Conservation (phyloP, 768 basidiomycete genomes). For the Termitomyces eurrhizus region DNA sequence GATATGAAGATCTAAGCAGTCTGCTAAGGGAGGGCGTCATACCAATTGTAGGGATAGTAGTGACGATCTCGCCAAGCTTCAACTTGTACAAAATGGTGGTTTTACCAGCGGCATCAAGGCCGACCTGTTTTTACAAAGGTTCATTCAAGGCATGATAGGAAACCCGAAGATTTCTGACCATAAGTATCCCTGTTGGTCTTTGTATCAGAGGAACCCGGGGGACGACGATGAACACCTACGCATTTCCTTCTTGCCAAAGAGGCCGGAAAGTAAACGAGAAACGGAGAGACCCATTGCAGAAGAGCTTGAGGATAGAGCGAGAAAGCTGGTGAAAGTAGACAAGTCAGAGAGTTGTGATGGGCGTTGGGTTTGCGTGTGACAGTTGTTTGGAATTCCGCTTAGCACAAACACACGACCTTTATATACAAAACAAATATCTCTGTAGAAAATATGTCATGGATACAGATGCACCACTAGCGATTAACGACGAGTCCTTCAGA, state of each 20-base stretch:
- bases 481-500: not conserved
- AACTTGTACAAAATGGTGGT: constrained; percentile 99
- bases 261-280: constrained; percentile 69
- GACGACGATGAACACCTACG: constrained; percentile 57
- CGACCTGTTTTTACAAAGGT: constrained; percentile 56
- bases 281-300: constrained; percentile 74
- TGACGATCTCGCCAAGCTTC: constrained; percentile 99
- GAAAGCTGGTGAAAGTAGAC: constrained; percentile 27
- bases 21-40: constrained; percentile 27
- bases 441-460: constrained; percentile 2
- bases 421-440: not conserved
- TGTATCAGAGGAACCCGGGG: constrained; percentile 24
- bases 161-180: constrained; percentile 47
- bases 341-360: constrained; percentile 22
- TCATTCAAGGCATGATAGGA: constrained; percentile 10
- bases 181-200: constrained; percentile 81
- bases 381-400: constrained; percentile 43
- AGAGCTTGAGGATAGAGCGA: constrained; percentile 27
- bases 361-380: constrained; percentile 37
- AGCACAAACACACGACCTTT: constrained; percentile 18
- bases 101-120: constrained; percentile 99
- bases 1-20: constrained; percentile 19
- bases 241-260: constrained; percentile 99
- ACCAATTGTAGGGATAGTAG: constrained; percentile 99
- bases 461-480: constrained; percentile 2